Base-by-base conservation (phyloP, 2,329 filamentous ascomycete genomes). In the Talaromyces atroroseus region DNA sequence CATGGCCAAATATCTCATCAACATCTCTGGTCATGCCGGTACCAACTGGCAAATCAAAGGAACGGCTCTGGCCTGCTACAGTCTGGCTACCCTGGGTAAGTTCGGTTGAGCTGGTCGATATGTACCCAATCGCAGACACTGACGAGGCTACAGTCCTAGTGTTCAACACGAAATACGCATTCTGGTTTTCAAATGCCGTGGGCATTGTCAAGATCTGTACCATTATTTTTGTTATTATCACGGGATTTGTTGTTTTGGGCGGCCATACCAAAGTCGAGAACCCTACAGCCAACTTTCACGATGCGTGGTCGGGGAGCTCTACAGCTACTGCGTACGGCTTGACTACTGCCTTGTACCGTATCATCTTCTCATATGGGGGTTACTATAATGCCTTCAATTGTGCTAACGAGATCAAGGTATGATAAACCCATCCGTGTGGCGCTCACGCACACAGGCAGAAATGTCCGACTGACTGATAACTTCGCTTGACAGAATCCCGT, bases 331-430 rank as follows among this genome's bases (percentile, higher is more conserved):
- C 67, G 2, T 78, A 78, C 48, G 78, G 78, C 12, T 67, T 82
- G 2, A 80, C 81, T 0, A 82, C 77, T 38, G 81, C 83, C 0
- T 66, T 86, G 18, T 77, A 82, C 47, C 82, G 78, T 52, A 80
- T 86, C 49, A 76, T 80, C 21, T 84, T 83, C 57, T 80, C 81
- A 0, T 86, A 83, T 57, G 66, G 71, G 0, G 82, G 83, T 1
- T 85, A 78, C 58, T 69, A 75, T 11, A 86, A 85, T 60, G 80
- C 82, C 0, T 85, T 85, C 68, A 83, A 83, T 59, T 75, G 86
- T 2, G 80, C 82, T 56, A 84, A 84, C 52, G 82, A 86, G 66
- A 78, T 85, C 60, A 79, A 78, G 65, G 75, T 76, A 36, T 2
- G 50, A 44, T 26, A 20, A 34, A 24, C 36, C 14, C 12, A 12